A percentile compares a stretch with the other conserved stretches of the same genome.
Evolutionary conservation across 768 basidiomycete genomes (phyloP).

Genomic region (Leccinum sublutescens): DNA sequence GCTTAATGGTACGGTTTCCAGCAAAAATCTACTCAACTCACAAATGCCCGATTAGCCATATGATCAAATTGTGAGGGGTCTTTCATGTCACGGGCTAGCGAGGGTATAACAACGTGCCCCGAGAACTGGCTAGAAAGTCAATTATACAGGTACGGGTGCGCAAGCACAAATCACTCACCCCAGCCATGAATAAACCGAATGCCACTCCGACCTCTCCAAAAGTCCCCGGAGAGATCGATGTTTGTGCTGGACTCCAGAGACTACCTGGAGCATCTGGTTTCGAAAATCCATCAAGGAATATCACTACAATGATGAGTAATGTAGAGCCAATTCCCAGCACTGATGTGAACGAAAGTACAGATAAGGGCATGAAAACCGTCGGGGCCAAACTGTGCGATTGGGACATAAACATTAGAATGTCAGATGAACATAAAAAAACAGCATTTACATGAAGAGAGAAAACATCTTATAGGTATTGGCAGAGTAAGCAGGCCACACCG

Average conservation of each 20-base stretch:
- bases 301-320: slow-evolving; percentile 67
- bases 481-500: slow-evolving; percentile 65
- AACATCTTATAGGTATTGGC: slow-evolving; percentile 72
- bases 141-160: neutral
- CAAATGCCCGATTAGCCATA: slow-evolving; percentile 88
- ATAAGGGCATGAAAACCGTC: slow-evolving; percentile 81
- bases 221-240: slow-evolving; percentile 53
- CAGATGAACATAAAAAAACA: neutral
- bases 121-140: slow-evolving; percentile 55
- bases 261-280: slow-evolving; percentile 77
- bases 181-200: slow-evolving; percentile 91
- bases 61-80: slow-evolving; percentile 76
- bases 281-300: slow-evolving; percentile 79
- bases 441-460: slow-evolving; percentile 65
- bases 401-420: neutral
- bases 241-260: slow-evolving; percentile 71
- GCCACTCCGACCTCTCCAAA: slow-evolving; percentile 67
- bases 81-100: slow-evolving; percentile 84
- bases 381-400: slow-evolving; percentile 65
- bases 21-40: slow-evolving; percentile 36
- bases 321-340: slow-evolving; percentile 82
- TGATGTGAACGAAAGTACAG: slow-evolving; percentile 85
- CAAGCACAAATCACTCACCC: slow-evolving; percentile 46
- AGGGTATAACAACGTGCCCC: slow-evolving; percentile 91
- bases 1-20: neutral